Evolutionary conservation across 139 green algal species (phyloP), one percentile per base, ranked within the genome.

Genomic region (Tetradesmus obliquus): DNA sequence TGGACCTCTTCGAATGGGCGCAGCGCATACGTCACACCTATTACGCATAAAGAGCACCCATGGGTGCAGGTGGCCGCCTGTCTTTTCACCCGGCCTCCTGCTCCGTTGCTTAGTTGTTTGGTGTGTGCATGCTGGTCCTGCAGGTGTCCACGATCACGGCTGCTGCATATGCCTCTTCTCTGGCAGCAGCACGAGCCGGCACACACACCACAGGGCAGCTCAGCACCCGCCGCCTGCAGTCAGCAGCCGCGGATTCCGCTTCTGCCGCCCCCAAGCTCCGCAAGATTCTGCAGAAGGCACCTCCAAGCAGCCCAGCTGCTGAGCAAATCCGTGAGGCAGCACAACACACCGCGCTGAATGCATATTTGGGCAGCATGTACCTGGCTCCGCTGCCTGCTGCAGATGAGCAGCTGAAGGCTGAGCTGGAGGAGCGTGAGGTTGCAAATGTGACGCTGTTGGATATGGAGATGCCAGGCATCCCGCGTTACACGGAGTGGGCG

Each of bases 111-210:
- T 45, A 45, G 32, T 45, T 1, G 32, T 45, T 45, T 45, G 32
- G 0, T 45, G 0, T 45, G 32, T 45, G 32, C 20, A 8, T 32
- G 22, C n/a, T 76, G 55, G 5, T 4, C 15, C 13, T 79, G 57
- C 84, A 88, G 84, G 84, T 88, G n/a, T 80, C 54, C 24, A 88
- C 84, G 9, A 24, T 88, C 19, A 88, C 84, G 15, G 22, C 55
- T n/a, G 57, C 84, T 17, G 84, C 32, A 3, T 58, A 58, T n/a
- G 57, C 55, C 1, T 12, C 24, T 3, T 79, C 84, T 4, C 84
- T 88, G 13, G 19, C 32, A 24, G 66, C 22, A 69, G 84, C 84
- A 22, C 84, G 84, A n/a, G 22, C 66, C 20, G 84, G 84, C 13
- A 58, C 45, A 20, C 22, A 54, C 24, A 79, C 45, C 5, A 60